These are phyloP conservation scores for Zalaria obscura DNA, from an alignment of 2,329 filamentous ascomycete species.

Conservation along the genomic window DNA sequence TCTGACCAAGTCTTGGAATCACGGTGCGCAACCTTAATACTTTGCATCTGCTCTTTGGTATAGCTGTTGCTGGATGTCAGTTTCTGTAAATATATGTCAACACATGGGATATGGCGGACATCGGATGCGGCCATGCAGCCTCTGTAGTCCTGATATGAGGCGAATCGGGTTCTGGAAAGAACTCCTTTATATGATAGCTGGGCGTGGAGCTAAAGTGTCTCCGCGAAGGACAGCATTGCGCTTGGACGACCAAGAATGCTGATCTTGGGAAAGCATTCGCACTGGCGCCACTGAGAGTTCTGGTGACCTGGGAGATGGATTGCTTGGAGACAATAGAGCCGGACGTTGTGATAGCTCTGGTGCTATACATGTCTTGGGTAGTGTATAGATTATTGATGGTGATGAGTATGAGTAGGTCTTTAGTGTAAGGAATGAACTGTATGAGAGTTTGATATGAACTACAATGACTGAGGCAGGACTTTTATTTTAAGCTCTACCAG, in stretches of 20 bases:
- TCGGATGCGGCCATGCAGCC: constrained; percentile 35
- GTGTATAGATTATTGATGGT: not conserved
- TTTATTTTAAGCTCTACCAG: no score
- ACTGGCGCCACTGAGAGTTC: constrained; percentile 19
- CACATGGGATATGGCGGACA: constrained; percentile 17
- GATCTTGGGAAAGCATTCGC: constrained; percentile 15
- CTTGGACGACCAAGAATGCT: constrained; percentile 18
- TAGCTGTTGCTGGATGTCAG: constrained; percentile 34
- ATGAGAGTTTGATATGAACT: no score
- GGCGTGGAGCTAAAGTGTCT: constrained; percentile 28
- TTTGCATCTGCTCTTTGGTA: constrained; percentile 64
- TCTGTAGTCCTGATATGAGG: constrained; percentile 30
- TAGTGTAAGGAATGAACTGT: not conserved
- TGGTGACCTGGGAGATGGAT: constrained; percentile 22
- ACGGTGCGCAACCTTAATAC: constrained; percentile 63
- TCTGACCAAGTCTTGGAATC: constrained; percentile 60
- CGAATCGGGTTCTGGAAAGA: constrained; percentile 31
- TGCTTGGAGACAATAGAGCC: constrained; percentile 19
- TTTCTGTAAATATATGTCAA: not conserved
- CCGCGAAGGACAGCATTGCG: constrained; percentile 10
- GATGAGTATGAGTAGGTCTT: not conserved
- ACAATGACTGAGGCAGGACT: no score
- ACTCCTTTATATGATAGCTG: constrained; percentile 24
- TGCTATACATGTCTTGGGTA: constrained; percentile 12
- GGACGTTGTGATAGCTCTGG: constrained; percentile 7